phyloP scores from a whole-genome alignment of 306 rosid genomes.

The Fragaria vesca region DNA sequence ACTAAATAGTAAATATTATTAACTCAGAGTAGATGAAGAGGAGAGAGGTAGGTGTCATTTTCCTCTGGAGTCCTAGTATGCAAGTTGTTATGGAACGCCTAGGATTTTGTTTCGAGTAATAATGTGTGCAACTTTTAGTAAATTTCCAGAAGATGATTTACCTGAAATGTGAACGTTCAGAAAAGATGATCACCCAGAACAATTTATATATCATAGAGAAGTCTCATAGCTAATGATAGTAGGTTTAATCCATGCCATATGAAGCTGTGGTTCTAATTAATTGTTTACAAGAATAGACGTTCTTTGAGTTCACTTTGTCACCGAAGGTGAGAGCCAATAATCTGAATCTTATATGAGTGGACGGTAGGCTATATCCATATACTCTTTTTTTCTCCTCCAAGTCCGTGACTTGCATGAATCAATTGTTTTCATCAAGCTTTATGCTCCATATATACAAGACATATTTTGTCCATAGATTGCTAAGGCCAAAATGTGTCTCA shows the following conservation, averaged over 20 bases:
- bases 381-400: neutral
- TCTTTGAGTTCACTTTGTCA: neutral
- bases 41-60: neutral
- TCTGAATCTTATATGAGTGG: slow-evolving; percentile 16
- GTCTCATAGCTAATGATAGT: neutral
- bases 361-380: neutral
- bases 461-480: neutral
- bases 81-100: neutral
- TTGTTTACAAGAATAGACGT: neutral
- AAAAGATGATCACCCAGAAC: neutral
- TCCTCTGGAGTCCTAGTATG: neutral
- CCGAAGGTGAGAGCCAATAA: neutral
- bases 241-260: neutral
- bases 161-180: neutral
- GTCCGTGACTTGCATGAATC: slow-evolving; percentile 27
- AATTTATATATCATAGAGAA: neutral
- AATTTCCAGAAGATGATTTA: neutral
- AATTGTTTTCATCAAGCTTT: slow-evolving; percentile 6
- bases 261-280: neutral
- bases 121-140: neutral
- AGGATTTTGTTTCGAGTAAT: neutral
- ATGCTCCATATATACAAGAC: neutral
- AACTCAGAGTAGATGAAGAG: neutral
- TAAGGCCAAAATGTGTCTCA: neutral
- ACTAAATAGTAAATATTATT: neutral